Evolutionary conservation across 106 monocot species (phyloP), one percentile per base, ranked within the genome.

Genomic region (Cymbidium sinense): DNA sequence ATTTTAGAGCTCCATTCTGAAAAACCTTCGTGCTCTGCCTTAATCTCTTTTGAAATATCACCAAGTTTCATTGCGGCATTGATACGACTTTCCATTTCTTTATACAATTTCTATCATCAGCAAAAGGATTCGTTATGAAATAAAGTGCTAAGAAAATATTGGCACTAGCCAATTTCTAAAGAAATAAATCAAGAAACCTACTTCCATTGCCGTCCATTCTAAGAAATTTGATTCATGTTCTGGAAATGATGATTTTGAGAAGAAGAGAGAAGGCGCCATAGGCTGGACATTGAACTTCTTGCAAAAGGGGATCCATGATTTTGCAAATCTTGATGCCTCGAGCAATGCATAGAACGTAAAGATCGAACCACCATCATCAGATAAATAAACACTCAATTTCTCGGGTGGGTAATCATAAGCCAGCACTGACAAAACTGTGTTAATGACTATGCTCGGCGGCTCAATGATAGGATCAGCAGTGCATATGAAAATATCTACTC

Each of bases 331-430:
- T 12, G 88, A 91, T 5, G 95, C 91, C 76, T 95, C 89, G 18
- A 88, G 77, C 18, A 95, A 85, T 15, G 89, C 95, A 61, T 92
- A 95, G 79, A 95, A 95, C 9, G 91, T 95, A 50, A 95, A 76
- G 15, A 85, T 86, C 10, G 95, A 95, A 3, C 95, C 86, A 27
- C 79, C 87, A 78, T 95, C 95, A 55, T 95, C 95, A 15, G 91
- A 91, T 36, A 91, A 80, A 50, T 95, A 91, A 41, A 95, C 83
- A 52, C 78, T 86, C 2, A 95, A 81, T 75, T 89, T 95, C 81
- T 91, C 84, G 0, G 78, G 19, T 28, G 91, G 91, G 50, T 95
- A 95, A 44, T 91, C 87, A 44, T 89, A 95, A 0, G 91, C 89
- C 87, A 91, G 83, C 20, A 89, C 89, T 6, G 95, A 95, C 23